These are phyloP conservation scores for Acacia confusa DNA, from an alignment of 306 rosid species.

Conservation along the genomic window DNA sequence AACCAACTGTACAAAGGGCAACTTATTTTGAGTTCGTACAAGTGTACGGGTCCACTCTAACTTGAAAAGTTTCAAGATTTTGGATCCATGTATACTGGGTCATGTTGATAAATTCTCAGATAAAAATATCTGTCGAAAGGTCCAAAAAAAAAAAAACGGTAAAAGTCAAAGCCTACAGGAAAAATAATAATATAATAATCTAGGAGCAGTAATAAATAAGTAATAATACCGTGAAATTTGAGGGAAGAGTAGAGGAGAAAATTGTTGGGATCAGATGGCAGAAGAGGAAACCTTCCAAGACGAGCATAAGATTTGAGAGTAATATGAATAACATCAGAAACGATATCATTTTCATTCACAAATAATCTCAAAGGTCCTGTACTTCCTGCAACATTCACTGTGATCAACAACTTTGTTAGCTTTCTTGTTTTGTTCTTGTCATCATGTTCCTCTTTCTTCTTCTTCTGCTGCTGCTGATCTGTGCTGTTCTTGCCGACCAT, in stretches of 20 bases:
- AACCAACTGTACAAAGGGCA: neutral
- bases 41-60: neutral
- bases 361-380: conserved; percentile 74
- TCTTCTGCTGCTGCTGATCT: neutral
- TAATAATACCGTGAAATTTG: neutral
- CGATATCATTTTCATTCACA: conserved; percentile 51
- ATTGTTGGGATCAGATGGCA: conserved; percentile 46
- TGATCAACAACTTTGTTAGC: conserved; percentile 52
- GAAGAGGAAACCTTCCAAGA: conserved; percentile 63
- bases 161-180: neutral
- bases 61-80: neutral
- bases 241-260: conserved; percentile 39
- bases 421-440: neutral
- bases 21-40: neutral
- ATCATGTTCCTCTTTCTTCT: neutral
- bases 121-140: neutral
- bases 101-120: neutral
- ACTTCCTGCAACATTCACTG: conserved; percentile 62
- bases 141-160: too few relatives aligned
- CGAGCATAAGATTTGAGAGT: conserved; percentile 67
- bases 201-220: neutral
- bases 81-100: neutral
- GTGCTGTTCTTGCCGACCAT: neutral
- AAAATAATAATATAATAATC: too few relatives aligned
- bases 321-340: conserved; percentile 57